phyloP scores from a whole-genome alignment of 306 rosid genomes.

The Cucumis melo region DNA sequence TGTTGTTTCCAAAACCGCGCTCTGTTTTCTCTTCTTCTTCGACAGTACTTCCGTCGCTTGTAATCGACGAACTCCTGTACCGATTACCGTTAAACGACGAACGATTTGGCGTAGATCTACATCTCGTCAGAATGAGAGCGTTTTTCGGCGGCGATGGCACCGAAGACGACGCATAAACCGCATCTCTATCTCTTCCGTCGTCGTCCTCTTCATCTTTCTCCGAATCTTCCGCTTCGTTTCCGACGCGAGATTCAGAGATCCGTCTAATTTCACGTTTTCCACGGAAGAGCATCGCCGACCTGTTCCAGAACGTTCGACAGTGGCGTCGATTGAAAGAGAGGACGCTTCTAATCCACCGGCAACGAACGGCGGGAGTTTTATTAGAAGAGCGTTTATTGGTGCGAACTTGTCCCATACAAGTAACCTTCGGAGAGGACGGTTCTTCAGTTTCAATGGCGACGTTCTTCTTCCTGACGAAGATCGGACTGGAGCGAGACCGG shows the following conservation, averaged over 20 bases:
- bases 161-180: constrained; percentile 5
- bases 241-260: constrained; percentile 14
- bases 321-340: constrained; percentile 23
- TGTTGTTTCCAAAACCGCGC: constrained; percentile 10
- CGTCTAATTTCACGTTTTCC: constrained; percentile 19
- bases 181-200: constrained; percentile 4
- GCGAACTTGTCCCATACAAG: constrained; percentile 63
- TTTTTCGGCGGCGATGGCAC: constrained; percentile 43
- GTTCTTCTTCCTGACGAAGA: constrained; percentile 33
- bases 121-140: constrained; percentile 54
- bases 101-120: constrained; percentile 76
- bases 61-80: constrained; percentile 45
- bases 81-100: constrained; percentile 50
- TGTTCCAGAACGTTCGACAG: constrained; percentile 33
- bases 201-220: constrained; percentile 19
- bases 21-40: constrained; percentile 18
- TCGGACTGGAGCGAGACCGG: constrained; percentile 30
- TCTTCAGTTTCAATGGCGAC: constrained; percentile 40
- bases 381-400: constrained; percentile 17
- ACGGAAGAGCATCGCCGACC: constrained; percentile 27
- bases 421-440: constrained; percentile 57
- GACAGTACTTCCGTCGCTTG: constrained; percentile 23
- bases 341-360: constrained; percentile 31
- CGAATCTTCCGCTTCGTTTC: constrained; percentile 9
- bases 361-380: constrained; percentile 2